Evolutionary conservation across 306 rosid genomes (phyloP), one percentile per base, ranked within the genome.

Genomic region (Dicorynia guianensis): DNA sequence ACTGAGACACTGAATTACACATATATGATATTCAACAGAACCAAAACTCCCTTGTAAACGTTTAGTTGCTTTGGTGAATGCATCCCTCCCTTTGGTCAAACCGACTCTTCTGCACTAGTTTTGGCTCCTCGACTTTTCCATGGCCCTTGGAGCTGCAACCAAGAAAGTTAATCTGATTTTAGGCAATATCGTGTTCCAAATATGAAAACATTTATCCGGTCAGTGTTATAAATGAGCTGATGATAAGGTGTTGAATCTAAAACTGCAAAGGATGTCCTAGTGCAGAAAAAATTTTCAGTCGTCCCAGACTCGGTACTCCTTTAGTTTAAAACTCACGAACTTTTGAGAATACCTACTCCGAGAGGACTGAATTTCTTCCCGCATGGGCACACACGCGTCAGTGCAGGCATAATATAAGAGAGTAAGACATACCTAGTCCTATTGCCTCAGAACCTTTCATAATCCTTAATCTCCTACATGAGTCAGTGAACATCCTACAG

Each of bases 401-500:
- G 47, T 5, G 7, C 30, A 63, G 2, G 44, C 33, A 42, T 14
- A 52, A 43, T 13, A 39, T 57, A 10, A 34, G 80, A 50, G 63
- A 50, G 63, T 11, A 14, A 65, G 60, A 80, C 79, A 65, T 80
- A 92, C 98, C 98, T 42, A 90, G 89, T 11, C 99, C 99, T 55
- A 89, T 96, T 74, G 93, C 97, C 60, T 96, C 99, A 10, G 97
- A 90, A 67, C 99, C 96, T 69, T 89, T 92, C 96, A 90, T 96
- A 78, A 96, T 96, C 79, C 93, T 89, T 72, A 90, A 80, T 81
- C 93, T 89, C 81, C 84, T 83, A 78, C 98, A 92, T 3, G 98
- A 75, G 69, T 86, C 87, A 0, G 88, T 84, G 80, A 92, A 96
- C 98, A 92, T 96, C 82, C 99, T 92, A 92, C 58, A 39, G 52